Evolutionary conservation across 352 stramenopile species (phyloP).

Genomic region (Plasmopara muralis): DNA sequence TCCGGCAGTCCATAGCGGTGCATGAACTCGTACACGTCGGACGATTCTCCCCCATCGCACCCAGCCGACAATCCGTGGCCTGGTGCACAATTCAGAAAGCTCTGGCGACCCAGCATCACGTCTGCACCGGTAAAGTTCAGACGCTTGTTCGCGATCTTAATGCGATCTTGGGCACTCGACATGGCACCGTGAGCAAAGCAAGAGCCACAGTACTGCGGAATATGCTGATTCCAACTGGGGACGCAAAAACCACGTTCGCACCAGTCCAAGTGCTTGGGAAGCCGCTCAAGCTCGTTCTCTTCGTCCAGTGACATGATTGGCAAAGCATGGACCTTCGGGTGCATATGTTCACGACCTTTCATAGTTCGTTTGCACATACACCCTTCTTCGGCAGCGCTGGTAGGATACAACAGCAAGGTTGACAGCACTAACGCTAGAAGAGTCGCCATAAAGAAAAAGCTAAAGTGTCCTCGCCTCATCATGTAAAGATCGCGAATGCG

Average conservation of each 20-base stretch:
- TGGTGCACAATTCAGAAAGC: slow-evolving; percentile 75
- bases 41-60: slow-evolving; percentile 64
- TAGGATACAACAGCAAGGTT: slow-evolving; percentile 7
- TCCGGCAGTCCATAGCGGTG: slow-evolving; percentile 60
- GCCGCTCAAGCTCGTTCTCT: slow-evolving; percentile 25
- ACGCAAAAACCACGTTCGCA: slow-evolving; percentile 71
- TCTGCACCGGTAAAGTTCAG: slow-evolving; percentile 53
- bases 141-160: slow-evolving; percentile 76
- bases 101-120: slow-evolving; percentile 74
- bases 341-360: slow-evolving; percentile 64
- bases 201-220: slow-evolving; percentile 82
- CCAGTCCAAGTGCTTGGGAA: slow-evolving; percentile 87
- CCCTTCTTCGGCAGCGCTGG: slow-evolving; percentile 8
- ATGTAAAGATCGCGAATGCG: no score
- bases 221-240: slow-evolving; percentile 82
- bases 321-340: slow-evolving; percentile 40
- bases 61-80: slow-evolving; percentile 57
- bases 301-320: slow-evolving; percentile 37
- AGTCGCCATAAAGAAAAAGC: slow-evolving; percentile 4
- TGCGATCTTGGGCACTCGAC: slow-evolving; percentile 69
- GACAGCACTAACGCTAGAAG: slow-evolving; percentile 15
- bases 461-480: no score
- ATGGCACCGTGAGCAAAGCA: slow-evolving; percentile 76
- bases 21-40: slow-evolving; percentile 82
- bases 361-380: slow-evolving; percentile 67